phyloP scores from a whole-genome alignment of 495 filamentous ascomycete genomes.

The Tuber umbilicatum region DNA sequence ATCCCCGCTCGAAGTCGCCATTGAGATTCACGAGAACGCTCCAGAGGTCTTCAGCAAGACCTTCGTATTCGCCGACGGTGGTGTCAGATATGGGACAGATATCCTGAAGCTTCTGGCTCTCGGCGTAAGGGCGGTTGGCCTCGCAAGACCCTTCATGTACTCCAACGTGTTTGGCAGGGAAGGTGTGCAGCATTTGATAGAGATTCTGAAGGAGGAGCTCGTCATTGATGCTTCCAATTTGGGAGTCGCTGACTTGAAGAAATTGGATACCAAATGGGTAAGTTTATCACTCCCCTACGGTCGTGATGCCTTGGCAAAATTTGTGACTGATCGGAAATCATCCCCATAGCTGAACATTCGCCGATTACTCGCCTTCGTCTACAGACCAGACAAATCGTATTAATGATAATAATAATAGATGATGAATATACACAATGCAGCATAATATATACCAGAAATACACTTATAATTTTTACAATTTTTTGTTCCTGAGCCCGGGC shows the following conservation, averaged over 20 bases:
- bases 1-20: constrained; percentile 43
- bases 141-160: constrained; percentile 46
- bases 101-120: constrained; percentile 46
- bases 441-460: background rate
- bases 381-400: background rate
- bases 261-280: constrained; percentile 38
- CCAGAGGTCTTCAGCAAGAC: constrained; percentile 45
- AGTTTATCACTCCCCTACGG: background rate
- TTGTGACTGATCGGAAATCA: background rate
- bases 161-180: constrained; percentile 45
- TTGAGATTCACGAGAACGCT: constrained; percentile 44
- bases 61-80: constrained; percentile 48
- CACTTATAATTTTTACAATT: background rate
- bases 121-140: constrained; percentile 47
- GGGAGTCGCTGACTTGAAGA: constrained; percentile 44
- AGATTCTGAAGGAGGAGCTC: constrained; percentile 44
- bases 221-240: constrained; percentile 44
- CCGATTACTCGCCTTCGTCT: background rate
- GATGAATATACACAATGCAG: background rate
- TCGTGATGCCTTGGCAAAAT: background rate
- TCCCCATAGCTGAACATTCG: background rate
- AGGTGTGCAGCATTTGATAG: constrained; percentile 43
- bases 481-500: background rate
- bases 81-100: constrained; percentile 48
- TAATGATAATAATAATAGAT: background rate